Evolutionary conservation across 2,329 filamentous ascomycete genomes (phyloP), one percentile per base, ranked within the genome.

Genomic region (Diplodia seriata): DNA sequence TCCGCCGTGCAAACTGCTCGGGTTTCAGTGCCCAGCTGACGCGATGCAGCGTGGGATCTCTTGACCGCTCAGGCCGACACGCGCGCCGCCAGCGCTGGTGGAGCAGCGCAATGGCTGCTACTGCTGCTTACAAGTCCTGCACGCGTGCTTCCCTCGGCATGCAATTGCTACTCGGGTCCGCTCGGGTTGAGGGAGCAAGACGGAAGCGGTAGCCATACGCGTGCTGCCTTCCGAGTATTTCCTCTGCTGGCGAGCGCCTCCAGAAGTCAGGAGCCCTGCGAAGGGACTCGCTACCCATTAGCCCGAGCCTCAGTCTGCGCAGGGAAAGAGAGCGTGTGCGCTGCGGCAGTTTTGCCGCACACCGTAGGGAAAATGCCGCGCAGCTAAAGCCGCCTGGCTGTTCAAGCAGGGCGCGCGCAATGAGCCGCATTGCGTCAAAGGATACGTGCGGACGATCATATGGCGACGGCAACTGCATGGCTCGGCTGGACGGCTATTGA

Each of bases 131-230:
- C 56, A 36, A 20, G 15, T 26, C 47, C 20, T 26, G 59, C 59
- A 11, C 59, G 40, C 15, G 3, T n/a, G 15, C 56, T 61, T 33
- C 47, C 56, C 59, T 63, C 59, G 47, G 59, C 59, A 51, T 63
- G 29, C 47, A 63, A 36, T 63, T 14, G 15, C 59, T 26, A 9
- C 15, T 51, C 59, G 59, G 59, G 59, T 20, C 18, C 43, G 9
- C 31, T 63, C 59, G 59, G 59, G 47, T 63, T 31, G 59, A 63
- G 29, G 59, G 59, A 63, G 59, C 8, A 38, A 2, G 57, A 62
- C 56, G 40, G 56, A 61, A 61, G 26, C 57, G 43, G 43, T 33
- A 49, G 57, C 57, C 40, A 15, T 4, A 18, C 57, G 57, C 57
- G 57, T 49, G 9, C 18, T 26, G 3, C 43, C 11, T 31, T 26